Base-by-base conservation (phyloP, 208 protist species). In the Leishmania amazonensis region DNA sequence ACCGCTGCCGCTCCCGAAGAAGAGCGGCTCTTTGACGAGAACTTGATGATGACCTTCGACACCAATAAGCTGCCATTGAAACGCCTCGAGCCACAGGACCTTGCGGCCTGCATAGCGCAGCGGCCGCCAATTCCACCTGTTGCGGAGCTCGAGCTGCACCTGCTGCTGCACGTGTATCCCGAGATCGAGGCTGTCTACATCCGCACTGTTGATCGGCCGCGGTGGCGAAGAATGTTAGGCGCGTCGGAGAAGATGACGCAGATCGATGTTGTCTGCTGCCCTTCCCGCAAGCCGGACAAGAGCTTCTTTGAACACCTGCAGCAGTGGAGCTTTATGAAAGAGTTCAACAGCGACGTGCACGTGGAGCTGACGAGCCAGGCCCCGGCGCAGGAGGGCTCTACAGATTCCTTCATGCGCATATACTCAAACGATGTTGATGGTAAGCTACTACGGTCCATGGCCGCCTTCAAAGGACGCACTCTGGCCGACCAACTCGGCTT, bases 341-440 rank as follows among this genome's bases (percentile, higher is more conserved):
- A 98, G 88, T 97, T 96, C 78, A 83, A 93, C 81, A 92, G 88
- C 45, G 92, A 98, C 64, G 92, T 98, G 15, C 93, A 98, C 71
- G 83, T 98, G 9, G 93, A 98, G 79, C 88, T 98, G 71, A 90
- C 92, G 28, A 74, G 62, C 15, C 51, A 45, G 40, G 57, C 76
- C 0, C 95, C 93, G 17, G 51, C 62, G 42, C 47, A 67, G 47
- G 79, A 72, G 74, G 75, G n/a, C 47, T 75, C 76, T 57, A 71
- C 73, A 21, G 88, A 83, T 35, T 47, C 65, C 53, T 89, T 85
- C 80, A 94, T 95, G 88, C 87, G 83, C 54, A 88, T 97, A 24
- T 97, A 95, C 83, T 79, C 79, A 28, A 76, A 72, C 19, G 62
- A 57, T 4, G 38, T 53, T n/a, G 93, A 97, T 57, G 93, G 91